Percentiles rank a stretch among this genome's conserved stretches.
Conservation (phyloP, 1,139 yeast species). For the Hemisphaericaspora subhashii region DNA sequence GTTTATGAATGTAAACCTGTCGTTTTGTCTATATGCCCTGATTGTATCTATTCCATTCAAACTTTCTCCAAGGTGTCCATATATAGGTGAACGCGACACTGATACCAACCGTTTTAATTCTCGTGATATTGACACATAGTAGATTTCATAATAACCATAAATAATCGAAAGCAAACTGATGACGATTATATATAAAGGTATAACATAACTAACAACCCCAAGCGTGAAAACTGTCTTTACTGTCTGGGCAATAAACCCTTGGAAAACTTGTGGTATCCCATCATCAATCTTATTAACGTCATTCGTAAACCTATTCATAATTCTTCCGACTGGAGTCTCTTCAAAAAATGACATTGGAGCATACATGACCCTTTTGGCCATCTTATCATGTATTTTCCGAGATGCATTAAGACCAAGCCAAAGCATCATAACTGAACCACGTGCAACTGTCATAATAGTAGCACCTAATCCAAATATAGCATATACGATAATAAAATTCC, state of each 20-base stretch:
- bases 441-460: slow-evolving; percentile 23
- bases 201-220: slow-evolving; percentile 41
- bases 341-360: slow-evolving; percentile 40
- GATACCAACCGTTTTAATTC: slow-evolving; percentile 33
- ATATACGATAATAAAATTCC: slow-evolving; percentile 24
- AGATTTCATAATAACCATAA: slow-evolving; percentile 27
- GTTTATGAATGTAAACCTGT: slow-evolving; percentile 55
- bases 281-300: slow-evolving; percentile 30
- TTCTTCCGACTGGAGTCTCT: slow-evolving; percentile 35
- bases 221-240: slow-evolving; percentile 50
- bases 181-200: slow-evolving; percentile 20
- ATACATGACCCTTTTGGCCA: slow-evolving; percentile 29
- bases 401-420: slow-evolving; percentile 30
- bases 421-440: slow-evolving; percentile 28
- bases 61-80: slow-evolving; percentile 64
- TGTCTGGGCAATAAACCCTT: slow-evolving; percentile 37
- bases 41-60: slow-evolving; percentile 61
- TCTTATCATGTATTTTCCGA: slow-evolving; percentile 27
- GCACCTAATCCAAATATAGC: slow-evolving; percentile 26
- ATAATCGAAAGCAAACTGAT: slow-evolving; percentile 24
- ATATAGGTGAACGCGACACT: slow-evolving; percentile 52
- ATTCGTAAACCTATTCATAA: slow-evolving; percentile 33
- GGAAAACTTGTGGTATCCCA: slow-evolving; percentile 26
- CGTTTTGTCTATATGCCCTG: slow-evolving; percentile 53
- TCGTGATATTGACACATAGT: slow-evolving; percentile 32